Evolutionary conservation across 805 yeast species (phyloP).

Genomic region (Spencermartinsiella europaea): DNA sequence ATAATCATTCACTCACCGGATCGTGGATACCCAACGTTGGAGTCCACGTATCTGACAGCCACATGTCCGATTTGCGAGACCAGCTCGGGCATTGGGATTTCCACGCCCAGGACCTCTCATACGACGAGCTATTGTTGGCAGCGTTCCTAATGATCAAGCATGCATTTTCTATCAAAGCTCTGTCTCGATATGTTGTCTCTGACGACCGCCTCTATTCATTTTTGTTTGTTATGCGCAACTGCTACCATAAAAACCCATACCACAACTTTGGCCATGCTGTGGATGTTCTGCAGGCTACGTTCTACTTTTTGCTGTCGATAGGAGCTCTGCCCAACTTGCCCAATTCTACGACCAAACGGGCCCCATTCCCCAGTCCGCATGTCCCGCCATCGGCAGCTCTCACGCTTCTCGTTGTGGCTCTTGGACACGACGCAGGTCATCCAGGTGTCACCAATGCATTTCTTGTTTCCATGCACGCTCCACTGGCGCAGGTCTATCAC

Average conservation of each 20-base stretch:
- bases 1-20: background rate
- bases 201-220: constrained; percentile 53
- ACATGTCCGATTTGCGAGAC: background rate
- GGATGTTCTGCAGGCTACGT: constrained; percentile 89
- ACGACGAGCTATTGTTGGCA: constrained; percentile 62
- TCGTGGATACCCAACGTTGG: background rate
- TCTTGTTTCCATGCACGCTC: constrained; percentile 52
- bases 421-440: constrained; percentile 95
- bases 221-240: constrained; percentile 63
- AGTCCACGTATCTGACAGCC: background rate
- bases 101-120: constrained; percentile 58
- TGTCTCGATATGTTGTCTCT: constrained; percentile 13
- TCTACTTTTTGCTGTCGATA: constrained; percentile 45
- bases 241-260: constrained; percentile 83
- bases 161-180: constrained; percentile 27
- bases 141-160: constrained; percentile 50
- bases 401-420: constrained; percentile 68
- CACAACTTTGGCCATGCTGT: constrained; percentile 95
- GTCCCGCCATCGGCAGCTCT: constrained; percentile 43
- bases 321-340: constrained; percentile 27
- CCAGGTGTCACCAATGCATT: constrained; percentile 91
- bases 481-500: constrained; percentile 57
- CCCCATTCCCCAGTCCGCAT: background rate
- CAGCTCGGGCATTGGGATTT: constrained; percentile 48
- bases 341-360: background rate